phyloP scores from a whole-genome alignment of 768 basidiomycete genomes.

The Tubosaeta brunneosetosa region DNA sequence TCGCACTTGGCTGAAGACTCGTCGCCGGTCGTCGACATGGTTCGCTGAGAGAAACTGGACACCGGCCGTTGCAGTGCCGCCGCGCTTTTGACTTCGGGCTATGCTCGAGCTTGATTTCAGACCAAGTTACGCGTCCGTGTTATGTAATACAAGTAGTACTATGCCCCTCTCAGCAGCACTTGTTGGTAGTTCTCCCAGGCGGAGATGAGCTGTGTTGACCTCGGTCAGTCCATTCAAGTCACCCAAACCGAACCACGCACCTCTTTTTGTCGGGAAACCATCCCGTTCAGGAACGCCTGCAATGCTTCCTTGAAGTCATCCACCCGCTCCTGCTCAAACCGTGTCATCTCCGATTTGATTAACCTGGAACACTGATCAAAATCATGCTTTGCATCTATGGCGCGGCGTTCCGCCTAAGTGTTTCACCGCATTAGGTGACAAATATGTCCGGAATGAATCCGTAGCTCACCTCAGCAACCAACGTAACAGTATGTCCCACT shows the following conservation, averaged over 20 bases:
- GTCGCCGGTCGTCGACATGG: slow-evolving; percentile 7
- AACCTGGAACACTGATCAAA: slow-evolving; percentile 86
- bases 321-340: slow-evolving; percentile 91
- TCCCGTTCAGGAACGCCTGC: slow-evolving; percentile 79
- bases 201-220: slow-evolving; percentile 53
- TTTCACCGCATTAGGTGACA: not conserved
- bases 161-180: slow-evolving; percentile 43
- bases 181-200: slow-evolving; percentile 84
- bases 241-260: slow-evolving; percentile 32
- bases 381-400: slow-evolving; percentile 78
- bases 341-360: slow-evolving; percentile 81
- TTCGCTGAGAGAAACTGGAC: not conserved
- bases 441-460: not conserved
- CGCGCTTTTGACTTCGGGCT: not conserved
- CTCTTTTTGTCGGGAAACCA: slow-evolving; percentile 82
- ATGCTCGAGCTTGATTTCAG: slow-evolving; percentile 8
- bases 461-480: slow-evolving; percentile 70
- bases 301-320: slow-evolving; percentile 88
- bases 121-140: not conserved
- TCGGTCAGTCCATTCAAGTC: not conserved
- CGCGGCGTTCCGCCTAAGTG: slow-evolving; percentile 74
- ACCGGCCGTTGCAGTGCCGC: not conserved
- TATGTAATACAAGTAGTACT: slow-evolving; percentile 10
- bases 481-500: slow-evolving; percentile 64
- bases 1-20: slow-evolving; percentile 55